Conservation (phyloP, 192 early-diverging fungal genomes). For the Ambispora gerdemannii region DNA sequence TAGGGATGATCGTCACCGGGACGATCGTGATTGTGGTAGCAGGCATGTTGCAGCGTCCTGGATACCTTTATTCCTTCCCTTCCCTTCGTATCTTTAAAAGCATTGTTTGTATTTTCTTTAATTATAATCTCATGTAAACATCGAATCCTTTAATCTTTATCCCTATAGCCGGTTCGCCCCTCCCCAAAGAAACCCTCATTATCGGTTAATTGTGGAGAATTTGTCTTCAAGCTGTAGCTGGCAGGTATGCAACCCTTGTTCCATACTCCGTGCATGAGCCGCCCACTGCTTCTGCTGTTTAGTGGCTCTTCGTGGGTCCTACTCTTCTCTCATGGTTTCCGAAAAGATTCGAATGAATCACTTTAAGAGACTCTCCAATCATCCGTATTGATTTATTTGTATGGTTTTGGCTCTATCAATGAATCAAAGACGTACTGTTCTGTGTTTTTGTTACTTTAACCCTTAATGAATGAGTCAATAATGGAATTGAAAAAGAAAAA, state of each 20-base stretch:
- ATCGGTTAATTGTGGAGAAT: slow-evolving; percentile 77
- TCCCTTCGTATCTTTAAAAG: background rate
- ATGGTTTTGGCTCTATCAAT: slow-evolving; percentile 22
- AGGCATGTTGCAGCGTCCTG: slow-evolving; percentile 29
- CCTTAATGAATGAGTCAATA: too few species aligned
- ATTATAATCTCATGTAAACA: background rate
- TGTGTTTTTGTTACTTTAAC: too few species aligned
- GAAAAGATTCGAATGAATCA: slow-evolving; percentile 20
- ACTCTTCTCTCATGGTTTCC: slow-evolving; percentile 24
- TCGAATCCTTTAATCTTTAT: background rate
- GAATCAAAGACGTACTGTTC: background rate
- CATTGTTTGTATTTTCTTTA: background rate
- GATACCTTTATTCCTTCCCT: slow-evolving; percentile 26
- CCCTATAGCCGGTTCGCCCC: slow-evolving; percentile 39
- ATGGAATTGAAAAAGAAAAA: background rate
- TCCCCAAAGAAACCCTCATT: slow-evolving; percentile 55
- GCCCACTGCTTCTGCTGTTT: slow-evolving; percentile 30
- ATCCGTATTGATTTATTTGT: slow-evolving; percentile 4
- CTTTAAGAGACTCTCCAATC: slow-evolving; percentile 17
- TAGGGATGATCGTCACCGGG: slow-evolving; percentile 32
- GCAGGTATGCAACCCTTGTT: slow-evolving; percentile 65
- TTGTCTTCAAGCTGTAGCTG: slow-evolving; percentile 77
- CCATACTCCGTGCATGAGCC: slow-evolving; percentile 32
- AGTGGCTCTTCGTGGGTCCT: slow-evolving; percentile 31
- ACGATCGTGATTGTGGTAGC: slow-evolving; percentile 34